Evolutionary conservation across 164 flowering plant genomes (phyloP).

Genomic region (Nymphaea colorata): DNA sequence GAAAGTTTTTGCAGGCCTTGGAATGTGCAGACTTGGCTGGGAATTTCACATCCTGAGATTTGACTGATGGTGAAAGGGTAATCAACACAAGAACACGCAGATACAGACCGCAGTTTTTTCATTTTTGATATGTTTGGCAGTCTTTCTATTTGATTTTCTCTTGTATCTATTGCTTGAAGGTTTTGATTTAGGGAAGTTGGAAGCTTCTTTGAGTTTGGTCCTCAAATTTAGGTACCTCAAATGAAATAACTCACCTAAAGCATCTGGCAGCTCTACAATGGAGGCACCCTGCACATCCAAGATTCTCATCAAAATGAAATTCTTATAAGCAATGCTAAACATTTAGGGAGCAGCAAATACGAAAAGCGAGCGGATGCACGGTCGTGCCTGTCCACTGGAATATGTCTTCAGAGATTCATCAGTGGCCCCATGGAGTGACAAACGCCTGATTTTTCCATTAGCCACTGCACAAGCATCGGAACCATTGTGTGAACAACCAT

Average conservation of each 20-base stretch:
- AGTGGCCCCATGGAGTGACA: neutral
- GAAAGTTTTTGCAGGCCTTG: neutral
- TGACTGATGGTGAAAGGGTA: too few relatives aligned
- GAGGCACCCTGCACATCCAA: neutral
- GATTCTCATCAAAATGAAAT: neutral
- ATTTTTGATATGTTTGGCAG: neutral
- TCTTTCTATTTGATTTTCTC: too few relatives aligned
- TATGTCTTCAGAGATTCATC: neutral
- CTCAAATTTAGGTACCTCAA: constrained; percentile 1
- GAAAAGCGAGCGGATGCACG: neutral
- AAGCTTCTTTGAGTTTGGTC: neutral
- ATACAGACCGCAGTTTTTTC: too few relatives aligned
- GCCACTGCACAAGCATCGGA: neutral
- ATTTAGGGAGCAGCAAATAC: too few relatives aligned
- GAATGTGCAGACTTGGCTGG: neutral
- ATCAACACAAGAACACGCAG: too few relatives aligned
- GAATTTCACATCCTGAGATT: neutral
- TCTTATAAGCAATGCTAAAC: too few relatives aligned
- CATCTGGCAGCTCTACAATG: neutral
- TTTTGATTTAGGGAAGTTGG: neutral
- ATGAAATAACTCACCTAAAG: neutral
- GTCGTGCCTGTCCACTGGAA: neutral
- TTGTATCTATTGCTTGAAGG: too few relatives aligned
- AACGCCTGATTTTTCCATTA: neutral
- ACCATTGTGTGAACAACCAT: too few relatives aligned